phyloP scores from a whole-genome alignment of 2,329 filamentous ascomycete species.

The Botrytis pseudocinerea region DNA sequence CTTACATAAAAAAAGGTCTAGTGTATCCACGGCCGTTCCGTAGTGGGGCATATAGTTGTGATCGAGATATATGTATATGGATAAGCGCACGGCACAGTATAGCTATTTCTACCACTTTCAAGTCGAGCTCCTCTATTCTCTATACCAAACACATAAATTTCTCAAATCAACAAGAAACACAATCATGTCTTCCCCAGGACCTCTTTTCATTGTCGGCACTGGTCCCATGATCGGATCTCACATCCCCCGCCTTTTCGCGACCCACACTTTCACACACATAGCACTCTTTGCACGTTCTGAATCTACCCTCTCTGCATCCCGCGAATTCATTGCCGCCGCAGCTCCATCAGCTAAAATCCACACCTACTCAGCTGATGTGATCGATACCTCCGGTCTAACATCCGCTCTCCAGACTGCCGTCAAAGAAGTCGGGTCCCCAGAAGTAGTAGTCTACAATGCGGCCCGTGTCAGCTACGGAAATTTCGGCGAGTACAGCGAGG shows the following conservation, averaged over 20 bases:
- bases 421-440: constrained; percentile 42
- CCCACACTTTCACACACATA: constrained; percentile 4
- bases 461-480: constrained; percentile 48
- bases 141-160: not conserved
- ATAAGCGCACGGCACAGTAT: not conserved
- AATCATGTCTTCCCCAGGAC: constrained; percentile 19
- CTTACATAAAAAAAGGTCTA: not conserved
- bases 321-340: constrained; percentile 42
- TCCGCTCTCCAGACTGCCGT: constrained; percentile 45
- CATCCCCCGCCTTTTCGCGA: constrained; percentile 17
- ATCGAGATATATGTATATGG: constrained; percentile 1
- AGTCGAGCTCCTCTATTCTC: not conserved
- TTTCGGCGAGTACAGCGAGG: constrained; percentile 46
- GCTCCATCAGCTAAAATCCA: constrained; percentile 9
- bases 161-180: not conserved
- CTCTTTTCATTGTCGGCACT: constrained; percentile 20
- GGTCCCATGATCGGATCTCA: constrained; percentile 23
- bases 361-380: constrained; percentile 14
- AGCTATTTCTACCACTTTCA: not conserved
- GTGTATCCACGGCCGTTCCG: not conserved
- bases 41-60: not conserved
- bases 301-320: not conserved
- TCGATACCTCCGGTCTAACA: constrained; percentile 38
- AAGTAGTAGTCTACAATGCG: constrained; percentile 52
- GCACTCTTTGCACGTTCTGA: constrained; percentile 15